Base-by-base conservation (phyloP, 2,329 filamentous ascomycete genomes). In the Penicillium polonicum region DNA sequence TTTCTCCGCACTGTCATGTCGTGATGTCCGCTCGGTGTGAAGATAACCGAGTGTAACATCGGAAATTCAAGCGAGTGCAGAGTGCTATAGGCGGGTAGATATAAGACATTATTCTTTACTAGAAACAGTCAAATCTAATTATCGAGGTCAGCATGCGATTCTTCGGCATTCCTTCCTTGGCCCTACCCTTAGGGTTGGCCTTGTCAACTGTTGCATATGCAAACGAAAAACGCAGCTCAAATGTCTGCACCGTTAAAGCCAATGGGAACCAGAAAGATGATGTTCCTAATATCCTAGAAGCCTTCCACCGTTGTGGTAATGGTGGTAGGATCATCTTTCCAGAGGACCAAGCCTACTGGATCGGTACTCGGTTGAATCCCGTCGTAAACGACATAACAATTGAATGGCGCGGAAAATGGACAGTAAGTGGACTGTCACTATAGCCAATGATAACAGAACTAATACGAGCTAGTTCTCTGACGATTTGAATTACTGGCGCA, bases 401-500 rank as follows among this genome's bases (percentile, higher is more conserved):
- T 52, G 76, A 83, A 55, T 85, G 82, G 82, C 73, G 70, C 25
- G 83, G 82, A 1, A 70, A 76, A 46, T 74, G 36, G 36, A 38
- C 36, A 10, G 36, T 38, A 19, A n/a, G 36, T 38, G 17, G 8
- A 9, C 17, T 38, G 9, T 19, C 17, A 12, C n/a, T 19, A 38
- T 17, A 38, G n/a, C 36, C 36, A 38, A 38, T 10, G 36, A 38
- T 12, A 38, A 38, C 1, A 0, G 17, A 38, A 19, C 36, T 38
- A 38, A 38, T 19, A n/a, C n/a, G n/a, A 19, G n/a, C 36, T 38
- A 43, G 75, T 76, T 82, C 60, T 82, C 80, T 2, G 74, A 79
- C 46, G 72, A 85, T 64, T 69, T 84, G n/a, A 66, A 69, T 19
- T 83, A 84, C 68, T 85, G 82, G 82, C 75, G 82, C 50, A 77